A percentile compares a stretch with the other conserved stretches of the same genome.
Conservation (phyloP, 2,329 filamentous ascomycete genomes). For the Cladosporium sphaerospermum region DNA sequence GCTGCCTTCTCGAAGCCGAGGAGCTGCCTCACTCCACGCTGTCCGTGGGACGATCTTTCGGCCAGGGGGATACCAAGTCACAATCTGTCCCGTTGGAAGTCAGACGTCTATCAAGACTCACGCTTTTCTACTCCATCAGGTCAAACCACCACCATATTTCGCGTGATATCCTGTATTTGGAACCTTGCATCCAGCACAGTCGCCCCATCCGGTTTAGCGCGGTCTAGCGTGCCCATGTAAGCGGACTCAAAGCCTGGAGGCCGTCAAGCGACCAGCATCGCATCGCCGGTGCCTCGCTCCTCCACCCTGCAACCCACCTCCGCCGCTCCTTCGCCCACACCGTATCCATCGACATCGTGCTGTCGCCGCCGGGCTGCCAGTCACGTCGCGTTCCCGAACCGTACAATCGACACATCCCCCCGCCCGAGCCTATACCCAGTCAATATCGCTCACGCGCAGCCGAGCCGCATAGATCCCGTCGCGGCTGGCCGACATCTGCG, state of each 20-base stretch:
- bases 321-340: not conserved
- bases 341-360: not conserved
- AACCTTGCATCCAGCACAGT: not conserved
- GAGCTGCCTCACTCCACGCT: too few relatives aligned
- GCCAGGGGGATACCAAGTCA: too few relatives aligned
- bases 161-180: not conserved
- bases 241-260: not conserved
- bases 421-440: not conserved
- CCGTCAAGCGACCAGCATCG: conserved; percentile 2
- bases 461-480: conserved; percentile 8
- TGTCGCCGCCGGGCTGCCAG: not conserved
- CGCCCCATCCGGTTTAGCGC: not conserved
- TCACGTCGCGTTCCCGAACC: not conserved
- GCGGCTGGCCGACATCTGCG: conserved; percentile 10
- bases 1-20: too few relatives aligned
- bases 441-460: conserved; percentile 5
- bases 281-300: conserved; percentile 3
- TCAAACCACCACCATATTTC: not conserved
- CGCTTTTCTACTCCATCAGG: too few relatives aligned
- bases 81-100: too few relatives aligned
- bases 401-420: not conserved
- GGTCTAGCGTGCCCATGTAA: not conserved
- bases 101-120: too few relatives aligned
- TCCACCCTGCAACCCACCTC: not conserved
- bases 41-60: too few relatives aligned